A percentile compares a stretch with the other conserved stretches of the same genome.
phyloP scores from a whole-genome alignment of 371 early-diverging fungal species.

The Apophysomyces elegans region DNA sequence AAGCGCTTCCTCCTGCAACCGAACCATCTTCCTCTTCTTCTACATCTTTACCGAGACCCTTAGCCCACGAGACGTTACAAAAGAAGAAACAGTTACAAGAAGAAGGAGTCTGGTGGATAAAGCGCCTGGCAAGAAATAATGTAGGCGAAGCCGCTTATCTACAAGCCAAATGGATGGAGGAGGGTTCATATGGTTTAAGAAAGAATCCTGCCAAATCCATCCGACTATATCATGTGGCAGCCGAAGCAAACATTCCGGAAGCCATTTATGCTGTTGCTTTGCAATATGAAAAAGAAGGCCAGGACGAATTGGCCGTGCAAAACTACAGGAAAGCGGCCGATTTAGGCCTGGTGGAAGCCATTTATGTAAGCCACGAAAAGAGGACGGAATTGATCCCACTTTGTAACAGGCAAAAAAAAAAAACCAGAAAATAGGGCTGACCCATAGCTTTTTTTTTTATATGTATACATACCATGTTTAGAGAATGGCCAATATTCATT shows the following conservation, averaged over 20 bases:
- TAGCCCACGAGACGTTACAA: neutral
- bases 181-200: constrained; percentile 60
- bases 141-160: constrained; percentile 76
- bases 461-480: neutral
- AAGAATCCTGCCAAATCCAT: constrained; percentile 53
- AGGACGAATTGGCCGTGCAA: constrained; percentile 67
- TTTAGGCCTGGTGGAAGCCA: constrained; percentile 66
- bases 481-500: constrained; percentile 18
- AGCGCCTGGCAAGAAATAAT: constrained; percentile 64
- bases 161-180: constrained; percentile 71
- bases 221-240: constrained; percentile 41
- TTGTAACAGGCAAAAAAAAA: neutral
- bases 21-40: constrained; percentile 19
- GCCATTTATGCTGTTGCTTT: constrained; percentile 42
- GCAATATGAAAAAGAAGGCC: constrained; percentile 61
- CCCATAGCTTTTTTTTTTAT: neutral
- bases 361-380: constrained; percentile 56
- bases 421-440: neutral
- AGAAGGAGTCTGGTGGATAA: constrained; percentile 74
- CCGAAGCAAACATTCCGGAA: constrained; percentile 40
- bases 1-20: neutral
- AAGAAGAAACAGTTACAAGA: constrained; percentile 48
- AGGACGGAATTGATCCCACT: no score
- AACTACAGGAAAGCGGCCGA: constrained; percentile 78
- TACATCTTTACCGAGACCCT: neutral